Percentiles rank a stretch among this genome's conserved stretches.
phyloP scores from a whole-genome alignment of 83 land plant species.

The Picea abies region DNA sequence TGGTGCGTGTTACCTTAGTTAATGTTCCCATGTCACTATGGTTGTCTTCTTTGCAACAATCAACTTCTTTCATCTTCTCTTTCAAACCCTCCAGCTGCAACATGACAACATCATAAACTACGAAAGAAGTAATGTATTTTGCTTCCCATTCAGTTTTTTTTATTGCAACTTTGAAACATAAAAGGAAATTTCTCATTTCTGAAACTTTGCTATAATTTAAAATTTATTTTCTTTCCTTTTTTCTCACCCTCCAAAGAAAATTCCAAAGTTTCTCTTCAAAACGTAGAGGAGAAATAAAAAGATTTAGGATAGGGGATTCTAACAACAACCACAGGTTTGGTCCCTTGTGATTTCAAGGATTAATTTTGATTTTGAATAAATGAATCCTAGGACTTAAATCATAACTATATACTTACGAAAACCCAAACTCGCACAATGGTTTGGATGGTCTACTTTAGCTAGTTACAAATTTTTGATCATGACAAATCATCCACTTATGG shows the following conservation, averaged over 20 bases:
- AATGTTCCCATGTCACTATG: not conserved
- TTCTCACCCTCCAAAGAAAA: not conserved
- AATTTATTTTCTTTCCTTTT: not conserved
- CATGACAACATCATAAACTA: slow-evolving; percentile 17
- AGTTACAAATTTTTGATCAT: too few species aligned
- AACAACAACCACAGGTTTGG: not conserved
- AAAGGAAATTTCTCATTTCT: not conserved
- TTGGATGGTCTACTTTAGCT: too few species aligned
- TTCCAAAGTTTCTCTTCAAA: not conserved
- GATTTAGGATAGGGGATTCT: not conserved
- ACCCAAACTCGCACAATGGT: too few species aligned
- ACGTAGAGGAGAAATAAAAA: not conserved
- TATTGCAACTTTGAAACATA: not conserved
- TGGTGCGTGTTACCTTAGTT: slow-evolving; percentile 4
- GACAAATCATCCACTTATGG: too few species aligned
- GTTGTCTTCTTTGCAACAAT: slow-evolving; percentile 4
- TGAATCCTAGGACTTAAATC: not conserved
- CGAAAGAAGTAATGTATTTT: not conserved
- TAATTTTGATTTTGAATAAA: not conserved
- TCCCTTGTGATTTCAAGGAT: not conserved
- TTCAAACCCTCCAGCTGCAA: slow-evolving; percentile 14
- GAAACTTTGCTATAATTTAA: not conserved
- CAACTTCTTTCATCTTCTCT: slow-evolving; percentile 2
- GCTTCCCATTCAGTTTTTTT: not conserved
- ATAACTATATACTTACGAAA: not conserved